Percentiles rank a stretch among this genome's conserved stretches.
These are phyloP conservation scores for Cydonia oblonga DNA, from an alignment of 331 rosid species.

Conservation along the genomic window DNA sequence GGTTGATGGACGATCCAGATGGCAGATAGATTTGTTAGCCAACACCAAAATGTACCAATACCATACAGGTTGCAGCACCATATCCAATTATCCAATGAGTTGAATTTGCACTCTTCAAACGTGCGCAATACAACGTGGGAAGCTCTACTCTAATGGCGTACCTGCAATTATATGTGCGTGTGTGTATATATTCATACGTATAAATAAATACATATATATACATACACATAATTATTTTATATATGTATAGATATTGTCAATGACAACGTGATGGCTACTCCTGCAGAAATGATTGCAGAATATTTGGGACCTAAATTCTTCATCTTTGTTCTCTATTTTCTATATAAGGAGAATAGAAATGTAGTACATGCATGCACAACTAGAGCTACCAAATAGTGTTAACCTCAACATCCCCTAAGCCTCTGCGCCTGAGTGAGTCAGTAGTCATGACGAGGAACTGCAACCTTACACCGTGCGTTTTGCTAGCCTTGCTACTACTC, in stretches of 20 bases:
- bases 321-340: not conserved
- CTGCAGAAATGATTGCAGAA: not conserved
- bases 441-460: conserved; percentile 12
- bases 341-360: not conserved
- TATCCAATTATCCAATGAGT: not conserved
- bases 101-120: not conserved
- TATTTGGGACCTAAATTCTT: no score
- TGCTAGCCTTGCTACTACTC: conserved; percentile 15
- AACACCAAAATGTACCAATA: not conserved
- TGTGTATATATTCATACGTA: not conserved
- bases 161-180: not conserved
- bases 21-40: not conserved
- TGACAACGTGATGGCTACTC: conserved; percentile 30
- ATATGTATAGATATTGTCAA: not conserved
- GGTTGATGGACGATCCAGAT: not conserved
- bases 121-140: conserved; percentile 21
- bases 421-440: no score
- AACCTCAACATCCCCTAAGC: not conserved
- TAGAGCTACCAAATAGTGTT: not conserved
- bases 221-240: not conserved
- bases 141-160: conserved; percentile 14
- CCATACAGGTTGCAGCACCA: not conserved
- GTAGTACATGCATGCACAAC: not conserved
- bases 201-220: not conserved
- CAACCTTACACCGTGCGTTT: not conserved